Conservation (phyloP, 192 early-diverging fungal genomes). For the Cladochytrium replicatum region DNA sequence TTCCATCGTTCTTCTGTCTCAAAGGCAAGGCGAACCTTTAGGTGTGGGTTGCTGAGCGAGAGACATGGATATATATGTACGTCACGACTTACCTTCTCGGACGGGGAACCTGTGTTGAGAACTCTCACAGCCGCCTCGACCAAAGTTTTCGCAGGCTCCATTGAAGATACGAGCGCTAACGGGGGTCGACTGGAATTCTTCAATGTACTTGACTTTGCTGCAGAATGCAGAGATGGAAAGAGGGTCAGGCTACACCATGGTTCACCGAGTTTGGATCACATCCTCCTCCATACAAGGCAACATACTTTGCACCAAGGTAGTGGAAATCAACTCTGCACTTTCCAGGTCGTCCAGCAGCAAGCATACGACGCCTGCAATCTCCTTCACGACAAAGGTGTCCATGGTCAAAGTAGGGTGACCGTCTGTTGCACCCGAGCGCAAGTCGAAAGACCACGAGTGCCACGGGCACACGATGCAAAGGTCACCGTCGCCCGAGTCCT, state of each 20-base stretch:
- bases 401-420: slow-evolving; percentile 5
- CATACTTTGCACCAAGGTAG: too few species aligned
- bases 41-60: slow-evolving; percentile 18
- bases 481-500: slow-evolving; percentile 11
- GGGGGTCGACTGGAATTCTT: too few species aligned
- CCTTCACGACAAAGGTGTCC: too few species aligned
- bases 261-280: too few species aligned
- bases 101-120: slow-evolving; percentile 42
- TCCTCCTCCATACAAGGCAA: too few species aligned
- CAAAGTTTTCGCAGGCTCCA: slow-evolving; percentile 14
- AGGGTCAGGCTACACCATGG: too few species aligned
- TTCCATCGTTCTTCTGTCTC: not conserved
- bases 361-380: too few species aligned
- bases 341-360: too few species aligned
- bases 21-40: not conserved
- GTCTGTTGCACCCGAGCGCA: slow-evolving; percentile 12
- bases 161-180: not conserved
- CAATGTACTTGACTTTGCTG: not conserved
- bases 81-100: slow-evolving; percentile 40
- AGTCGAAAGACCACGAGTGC: slow-evolving; percentile 30
- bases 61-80: slow-evolving; percentile 18
- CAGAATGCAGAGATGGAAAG: too few species aligned
- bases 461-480: slow-evolving; percentile 36
- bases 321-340: too few species aligned
- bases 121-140: slow-evolving; percentile 40